These are phyloP conservation scores for Pyrenophora tritici-repentis DNA, from an alignment of 2,329 filamentous ascomycete genomes.

Conservation along the genomic window DNA sequence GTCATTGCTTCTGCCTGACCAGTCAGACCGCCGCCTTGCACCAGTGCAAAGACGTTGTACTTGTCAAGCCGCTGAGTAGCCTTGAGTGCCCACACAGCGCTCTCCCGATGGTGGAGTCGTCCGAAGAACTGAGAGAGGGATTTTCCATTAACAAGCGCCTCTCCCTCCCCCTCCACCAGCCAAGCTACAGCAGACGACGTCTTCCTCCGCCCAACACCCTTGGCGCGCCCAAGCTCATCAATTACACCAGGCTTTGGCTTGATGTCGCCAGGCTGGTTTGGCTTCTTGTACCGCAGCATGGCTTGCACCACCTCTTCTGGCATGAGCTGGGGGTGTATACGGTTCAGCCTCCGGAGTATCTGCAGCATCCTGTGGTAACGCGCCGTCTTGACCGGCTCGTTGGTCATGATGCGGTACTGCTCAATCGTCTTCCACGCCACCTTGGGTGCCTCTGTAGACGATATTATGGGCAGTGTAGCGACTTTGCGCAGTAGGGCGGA, in stretches of 20 bases:
- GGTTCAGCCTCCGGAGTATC: conserved; percentile 78
- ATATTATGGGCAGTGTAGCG: conserved; percentile 71
- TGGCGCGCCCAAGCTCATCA: conserved; percentile 77
- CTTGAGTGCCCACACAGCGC: conserved; percentile 88
- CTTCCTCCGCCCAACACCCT: conserved; percentile 86
- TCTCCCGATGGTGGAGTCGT: conserved; percentile 90
- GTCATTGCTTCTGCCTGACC: conserved; percentile 96
- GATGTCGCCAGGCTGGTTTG: conserved; percentile 72
- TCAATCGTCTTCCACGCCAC: conserved; percentile 80
- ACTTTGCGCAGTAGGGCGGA: conserved; percentile 74
- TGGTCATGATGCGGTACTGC: conserved; percentile 67
- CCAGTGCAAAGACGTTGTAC: conserved; percentile 92
- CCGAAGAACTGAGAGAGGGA: conserved; percentile 81
- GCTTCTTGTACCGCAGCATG: conserved; percentile 72
- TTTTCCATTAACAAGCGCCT: conserved; percentile 89
- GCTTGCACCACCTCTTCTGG: conserved; percentile 70
- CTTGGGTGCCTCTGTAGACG: conserved; percentile 68
- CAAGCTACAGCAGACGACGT: conserved; percentile 81
- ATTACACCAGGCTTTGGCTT: conserved; percentile 66
- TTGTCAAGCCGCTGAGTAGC: conserved; percentile 84
- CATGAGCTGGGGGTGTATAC: conserved; percentile 78
- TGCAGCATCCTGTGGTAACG: conserved; percentile 79
- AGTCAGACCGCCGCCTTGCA: conserved; percentile 85
- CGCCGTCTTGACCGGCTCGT: conserved; percentile 59
- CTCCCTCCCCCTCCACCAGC: conserved; percentile 89